Evolutionary conservation across 2,329 filamentous ascomycete species (phyloP).

Genomic region (Thelonectria rubi): DNA sequence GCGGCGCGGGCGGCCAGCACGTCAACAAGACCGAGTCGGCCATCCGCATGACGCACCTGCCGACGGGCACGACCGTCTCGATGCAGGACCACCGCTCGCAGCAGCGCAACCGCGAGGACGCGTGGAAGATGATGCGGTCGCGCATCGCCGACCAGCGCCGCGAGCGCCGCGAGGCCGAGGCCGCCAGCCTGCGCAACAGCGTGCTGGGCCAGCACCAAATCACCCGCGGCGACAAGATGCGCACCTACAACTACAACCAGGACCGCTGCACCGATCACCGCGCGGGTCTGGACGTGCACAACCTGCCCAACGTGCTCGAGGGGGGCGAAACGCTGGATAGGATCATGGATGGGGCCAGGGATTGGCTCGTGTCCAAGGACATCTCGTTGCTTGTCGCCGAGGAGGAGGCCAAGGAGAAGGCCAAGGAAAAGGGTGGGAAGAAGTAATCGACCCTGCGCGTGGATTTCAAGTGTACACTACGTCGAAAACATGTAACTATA

Average conservation of each 20-base stretch:
- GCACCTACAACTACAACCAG: conserved; percentile 84
- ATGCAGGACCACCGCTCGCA: conserved; percentile 96
- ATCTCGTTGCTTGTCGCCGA: conserved; percentile 76
- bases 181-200: conserved; percentile 76
- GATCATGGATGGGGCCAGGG: conserved; percentile 80
- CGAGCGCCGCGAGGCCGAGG: conserved; percentile 85
- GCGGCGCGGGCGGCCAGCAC: conserved; percentile 94
- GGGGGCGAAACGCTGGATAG: conserved; percentile 76
- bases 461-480: conserved; percentile 14
- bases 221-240: conserved; percentile 91
- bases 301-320: conserved; percentile 80
- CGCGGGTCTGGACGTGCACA: conserved; percentile 80
- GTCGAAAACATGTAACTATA: conserved; percentile 6
- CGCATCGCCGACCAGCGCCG: conserved; percentile 81
- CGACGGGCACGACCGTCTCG: conserved; percentile 84
- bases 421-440: conserved; percentile 40
- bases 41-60: conserved; percentile 88
- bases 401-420: conserved; percentile 55
- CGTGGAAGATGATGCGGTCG: conserved; percentile 85
- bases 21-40: conserved; percentile 99
- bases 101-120: conserved; percentile 84
- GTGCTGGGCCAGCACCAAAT: conserved; percentile 83
- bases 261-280: conserved; percentile 90
- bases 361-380: conserved; percentile 80
- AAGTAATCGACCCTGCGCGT: conserved; percentile 15